A percentile compares a stretch with the other conserved stretches of the same genome.
Conservation (phyloP, 805 yeast genomes). For the Myxozyma nipponensis region DNA sequence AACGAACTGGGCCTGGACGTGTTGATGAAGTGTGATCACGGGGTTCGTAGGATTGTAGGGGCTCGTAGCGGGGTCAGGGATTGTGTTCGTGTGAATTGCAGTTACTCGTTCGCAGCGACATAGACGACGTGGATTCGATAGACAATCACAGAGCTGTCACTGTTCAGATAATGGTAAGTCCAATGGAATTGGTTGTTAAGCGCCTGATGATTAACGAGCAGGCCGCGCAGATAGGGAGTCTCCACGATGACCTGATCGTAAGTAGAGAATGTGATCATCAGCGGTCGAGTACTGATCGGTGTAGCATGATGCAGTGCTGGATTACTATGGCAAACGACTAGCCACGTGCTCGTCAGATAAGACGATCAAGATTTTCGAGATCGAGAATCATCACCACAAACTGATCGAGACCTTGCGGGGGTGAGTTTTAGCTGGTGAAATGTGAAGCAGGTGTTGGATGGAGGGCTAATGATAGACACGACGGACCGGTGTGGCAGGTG, state of each 20-base stretch:
- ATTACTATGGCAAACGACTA: constrained; percentile 90
- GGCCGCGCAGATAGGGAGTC: constrained; percentile 6
- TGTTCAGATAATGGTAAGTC: too few species aligned
- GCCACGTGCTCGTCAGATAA: constrained; percentile 97
- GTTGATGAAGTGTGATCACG: too few species aligned
- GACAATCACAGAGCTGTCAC: too few species aligned
- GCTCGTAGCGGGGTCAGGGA: too few species aligned
- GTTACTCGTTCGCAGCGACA: too few species aligned
- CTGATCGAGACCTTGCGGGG: constrained; percentile 81
- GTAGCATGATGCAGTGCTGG: constrained; percentile 89
- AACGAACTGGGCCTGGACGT: too few species aligned
- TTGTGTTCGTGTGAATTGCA: too few species aligned
- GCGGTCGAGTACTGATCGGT: background rate
- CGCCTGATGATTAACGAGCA: too few species aligned
- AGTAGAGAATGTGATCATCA: background rate
- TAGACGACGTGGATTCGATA: too few species aligned
- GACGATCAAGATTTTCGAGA: constrained; percentile 89
- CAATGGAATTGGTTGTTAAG: too few species aligned
- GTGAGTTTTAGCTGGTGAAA: too few species aligned
- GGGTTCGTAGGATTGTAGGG: too few species aligned
- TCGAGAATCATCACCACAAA: constrained; percentile 78
- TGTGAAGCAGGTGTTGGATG: background rate
- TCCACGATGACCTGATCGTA: constrained; percentile 22
- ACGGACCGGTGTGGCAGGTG: constrained; percentile 98
- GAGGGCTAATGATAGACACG: constrained; percentile 48